Conservation (phyloP, 1,139 yeast species). For the Sugiyamaella novakii region DNA sequence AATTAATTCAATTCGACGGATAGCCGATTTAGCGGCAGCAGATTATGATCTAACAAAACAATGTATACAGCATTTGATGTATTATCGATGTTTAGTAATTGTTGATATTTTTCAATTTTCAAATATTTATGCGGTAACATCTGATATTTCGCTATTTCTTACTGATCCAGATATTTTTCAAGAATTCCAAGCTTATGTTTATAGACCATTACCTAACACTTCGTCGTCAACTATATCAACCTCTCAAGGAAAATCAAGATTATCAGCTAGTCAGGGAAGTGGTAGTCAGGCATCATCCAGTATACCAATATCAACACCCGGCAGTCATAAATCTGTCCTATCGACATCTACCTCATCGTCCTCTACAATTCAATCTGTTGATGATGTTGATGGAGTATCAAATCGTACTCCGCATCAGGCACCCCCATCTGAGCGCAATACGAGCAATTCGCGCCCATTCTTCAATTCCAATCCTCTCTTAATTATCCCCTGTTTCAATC, state of each 20-base stretch:
- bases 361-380: conserved; percentile 16
- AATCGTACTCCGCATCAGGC: conserved; percentile 2
- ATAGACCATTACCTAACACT: conserved; percentile 25
- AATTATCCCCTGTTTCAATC: conserved; percentile 49
- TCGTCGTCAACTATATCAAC: conserved; percentile 4
- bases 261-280: conserved; percentile 12
- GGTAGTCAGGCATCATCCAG: conserved; percentile 16
- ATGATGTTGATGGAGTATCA: background rate
- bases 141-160: conserved; percentile 68
- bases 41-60: conserved; percentile 77
- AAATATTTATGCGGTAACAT: conserved; percentile 87
- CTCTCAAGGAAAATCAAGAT: conserved; percentile 1
- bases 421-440: background rate
- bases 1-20: conserved; percentile 73
- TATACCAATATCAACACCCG: conserved; percentile 18
- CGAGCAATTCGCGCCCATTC: conserved; percentile 1
- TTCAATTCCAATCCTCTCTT: conserved; percentile 5
- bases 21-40: conserved; percentile 79
- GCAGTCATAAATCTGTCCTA: conserved; percentile 15
- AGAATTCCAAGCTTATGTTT: conserved; percentile 83
- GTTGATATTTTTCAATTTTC: conserved; percentile 87
- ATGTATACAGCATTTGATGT: conserved; percentile 88
- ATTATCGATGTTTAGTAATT: conserved; percentile 80
- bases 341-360: conserved; percentile 17
- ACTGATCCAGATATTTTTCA: conserved; percentile 67